phyloP scores from a whole-genome alignment of 2,329 filamentous ascomycete species.

The Penicillium sp. region DNA sequence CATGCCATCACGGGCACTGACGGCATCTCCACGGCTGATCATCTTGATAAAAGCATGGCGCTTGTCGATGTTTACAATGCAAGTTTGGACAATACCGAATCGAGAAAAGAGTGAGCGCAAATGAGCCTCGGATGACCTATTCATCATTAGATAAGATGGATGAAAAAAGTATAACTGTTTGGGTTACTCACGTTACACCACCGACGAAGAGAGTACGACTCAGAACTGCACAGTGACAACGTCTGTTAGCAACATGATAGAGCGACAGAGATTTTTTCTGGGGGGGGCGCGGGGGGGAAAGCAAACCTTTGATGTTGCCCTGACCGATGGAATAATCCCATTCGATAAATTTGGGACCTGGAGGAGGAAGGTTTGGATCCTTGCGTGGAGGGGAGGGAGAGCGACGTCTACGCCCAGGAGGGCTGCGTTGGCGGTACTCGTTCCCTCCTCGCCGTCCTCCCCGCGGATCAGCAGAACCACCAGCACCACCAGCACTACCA shows the following conservation, averaged over 20 bases:
- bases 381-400: slow-evolving; percentile 61
- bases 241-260: neutral
- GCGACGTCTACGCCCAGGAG: slow-evolving; percentile 69
- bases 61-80: slow-evolving; percentile 97
- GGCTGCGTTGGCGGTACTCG: slow-evolving; percentile 88
- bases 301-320: slow-evolving; percentile 76
- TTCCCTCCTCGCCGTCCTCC: slow-evolving; percentile 53
- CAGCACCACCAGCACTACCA: neutral
- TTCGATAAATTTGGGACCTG: slow-evolving; percentile 75
- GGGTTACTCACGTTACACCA: slow-evolving; percentile 76
- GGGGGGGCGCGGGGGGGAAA: too few relatives aligned
- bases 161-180: neutral
- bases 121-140: slow-evolving; percentile 76
- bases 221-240: slow-evolving; percentile 61
- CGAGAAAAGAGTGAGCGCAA: slow-evolving; percentile 78
- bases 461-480: slow-evolving; percentile 54
- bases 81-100: slow-evolving; percentile 90
- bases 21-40: slow-evolving; percentile 84
- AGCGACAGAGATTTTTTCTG: too few relatives aligned
- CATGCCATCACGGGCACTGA: slow-evolving; percentile 84
- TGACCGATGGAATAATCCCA: slow-evolving; percentile 75
- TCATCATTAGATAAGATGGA: slow-evolving; percentile 24
- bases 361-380: slow-evolving; percentile 49
- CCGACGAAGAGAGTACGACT: slow-evolving; percentile 97
- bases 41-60: slow-evolving; percentile 99